These are phyloP conservation scores for Urostyla sp. DNA, from an alignment of 73 alveolate genomes.

Conservation along the genomic window DNA sequence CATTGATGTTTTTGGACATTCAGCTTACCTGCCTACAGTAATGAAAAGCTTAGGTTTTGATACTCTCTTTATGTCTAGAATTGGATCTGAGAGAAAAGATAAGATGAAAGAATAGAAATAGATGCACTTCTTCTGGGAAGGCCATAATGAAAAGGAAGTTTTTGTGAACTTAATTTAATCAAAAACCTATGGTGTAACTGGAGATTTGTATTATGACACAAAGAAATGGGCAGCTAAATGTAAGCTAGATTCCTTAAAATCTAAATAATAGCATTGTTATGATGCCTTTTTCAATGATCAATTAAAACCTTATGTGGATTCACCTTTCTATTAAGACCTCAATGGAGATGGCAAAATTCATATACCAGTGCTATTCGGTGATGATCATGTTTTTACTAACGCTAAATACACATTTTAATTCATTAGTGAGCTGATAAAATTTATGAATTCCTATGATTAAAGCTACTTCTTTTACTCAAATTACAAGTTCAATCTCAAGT, in stretches of 20 bases:
- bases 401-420: slow-evolving; percentile 23
- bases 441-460: not conserved
- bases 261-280: slow-evolving; percentile 6
- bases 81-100: slow-evolving; percentile 21
- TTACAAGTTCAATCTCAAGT: slow-evolving; percentile 3
- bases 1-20: slow-evolving; percentile 91
- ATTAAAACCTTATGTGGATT: not conserved
- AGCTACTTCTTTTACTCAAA: slow-evolving; percentile 9
- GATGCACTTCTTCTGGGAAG: slow-evolving; percentile 50
- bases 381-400: slow-evolving; percentile 49
- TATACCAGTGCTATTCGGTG: slow-evolving; percentile 58
- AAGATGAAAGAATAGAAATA: slow-evolving; percentile 27
- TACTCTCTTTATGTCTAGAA: slow-evolving; percentile 53
- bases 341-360: not conserved
- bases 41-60: slow-evolving; percentile 66
- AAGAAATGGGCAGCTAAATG: not conserved
- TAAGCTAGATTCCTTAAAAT: not conserved
- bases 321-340: not conserved
- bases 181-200: slow-evolving; percentile 36
- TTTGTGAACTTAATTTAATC: slow-evolving; percentile 10
- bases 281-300: slow-evolving; percentile 8
- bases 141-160: slow-evolving; percentile 15
- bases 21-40: slow-evolving; percentile 67
- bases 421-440: not conserved
- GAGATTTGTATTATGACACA: slow-evolving; percentile 23